Base-by-base conservation (phyloP, 495 filamentous ascomycete species). In the Elaphomyces granulatus region DNA sequence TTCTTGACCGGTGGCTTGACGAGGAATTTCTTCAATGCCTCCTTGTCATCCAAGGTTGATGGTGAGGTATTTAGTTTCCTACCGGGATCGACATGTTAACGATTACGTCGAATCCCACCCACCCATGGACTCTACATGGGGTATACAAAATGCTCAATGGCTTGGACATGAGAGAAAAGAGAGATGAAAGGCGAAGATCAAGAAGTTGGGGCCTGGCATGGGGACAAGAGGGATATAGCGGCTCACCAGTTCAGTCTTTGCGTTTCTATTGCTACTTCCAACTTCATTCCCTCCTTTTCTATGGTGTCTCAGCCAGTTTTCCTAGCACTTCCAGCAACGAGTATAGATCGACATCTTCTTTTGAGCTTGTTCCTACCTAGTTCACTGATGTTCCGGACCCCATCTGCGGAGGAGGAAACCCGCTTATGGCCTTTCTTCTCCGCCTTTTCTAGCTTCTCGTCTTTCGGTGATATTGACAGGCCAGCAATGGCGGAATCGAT, bases 21-120 rank as follows among this genome's bases (percentile, higher is more conserved):
- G 48, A 94, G 80, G 36, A 74, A 60, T 59, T 90, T 80, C 61
- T 83, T 83, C 39, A 94, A 76, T 32, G 71, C 68, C 1, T 86
- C 81, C 55, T 80, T 83, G 34, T 94, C 85, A 26, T 92, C 80
- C 38, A 94, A 52, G 9, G 70, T 70, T 16, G 66, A 58, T 18
- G 87, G 75, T 12, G 86, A 86, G 18, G 77, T 87, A 67, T 94
- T 94, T 47, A 94, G 75, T 59, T 83, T 87, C 87, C 87, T 93
- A 48, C 18, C 32, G 30, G 16, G 17, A n/a, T 32, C 15, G 23
- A 28, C n/a, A n/a, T n/a, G n/a, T n/a, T n/a, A n/a, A n/a, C n/a
- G n/a, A n/a, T n/a, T n/a, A n/a, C n/a, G n/a, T n/a, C n/a, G n/a
- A n/a, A n/a, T n/a, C n/a, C n/a, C n/a, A n/a, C n/a, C n/a, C n/a